These are phyloP conservation scores for Beauveria medogensis DNA, from an alignment of 2,329 filamentous ascomycete genomes.

Conservation along the genomic window DNA sequence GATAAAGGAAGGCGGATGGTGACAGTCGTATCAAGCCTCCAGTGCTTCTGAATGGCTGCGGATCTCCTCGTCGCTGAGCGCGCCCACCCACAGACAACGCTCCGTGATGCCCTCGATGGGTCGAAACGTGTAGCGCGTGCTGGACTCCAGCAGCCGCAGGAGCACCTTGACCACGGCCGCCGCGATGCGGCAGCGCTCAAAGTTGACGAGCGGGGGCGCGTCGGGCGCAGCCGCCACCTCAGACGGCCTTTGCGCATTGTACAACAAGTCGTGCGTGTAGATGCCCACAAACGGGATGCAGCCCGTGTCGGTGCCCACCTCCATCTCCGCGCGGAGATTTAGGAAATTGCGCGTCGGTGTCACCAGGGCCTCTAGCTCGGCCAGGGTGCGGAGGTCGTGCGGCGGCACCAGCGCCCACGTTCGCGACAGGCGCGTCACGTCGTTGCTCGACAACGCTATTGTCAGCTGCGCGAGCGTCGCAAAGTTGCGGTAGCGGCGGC, in stretches of 20 bases:
- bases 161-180: constrained; percentile 74
- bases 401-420: constrained; percentile 67
- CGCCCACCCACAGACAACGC: constrained; percentile 78
- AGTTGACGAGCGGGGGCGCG: constrained; percentile 67
- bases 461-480: constrained; percentile 76
- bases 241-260: constrained; percentile 71
- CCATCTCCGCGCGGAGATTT: constrained; percentile 72
- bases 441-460: constrained; percentile 66
- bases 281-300: constrained; percentile 80
- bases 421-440: constrained; percentile 56
- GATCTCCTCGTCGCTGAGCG: constrained; percentile 69
- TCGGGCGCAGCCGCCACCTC: constrained; percentile 62
- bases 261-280: constrained; percentile 77
- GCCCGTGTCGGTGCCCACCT: constrained; percentile 55
- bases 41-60: constrained; percentile 42
- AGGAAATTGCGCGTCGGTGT: constrained; percentile 73
- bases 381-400: constrained; percentile 56
- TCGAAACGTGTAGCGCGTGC: constrained; percentile 64
- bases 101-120: constrained; percentile 71
- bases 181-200: constrained; percentile 70
- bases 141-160: constrained; percentile 69
- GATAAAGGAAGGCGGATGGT: not conserved
- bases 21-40: constrained; percentile 25
- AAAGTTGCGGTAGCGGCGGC: constrained; percentile 70
- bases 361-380: constrained; percentile 62